These are phyloP conservation scores for Pythium chondricola DNA, from an alignment of 352 stramenopile species.

Conservation along the genomic window DNA sequence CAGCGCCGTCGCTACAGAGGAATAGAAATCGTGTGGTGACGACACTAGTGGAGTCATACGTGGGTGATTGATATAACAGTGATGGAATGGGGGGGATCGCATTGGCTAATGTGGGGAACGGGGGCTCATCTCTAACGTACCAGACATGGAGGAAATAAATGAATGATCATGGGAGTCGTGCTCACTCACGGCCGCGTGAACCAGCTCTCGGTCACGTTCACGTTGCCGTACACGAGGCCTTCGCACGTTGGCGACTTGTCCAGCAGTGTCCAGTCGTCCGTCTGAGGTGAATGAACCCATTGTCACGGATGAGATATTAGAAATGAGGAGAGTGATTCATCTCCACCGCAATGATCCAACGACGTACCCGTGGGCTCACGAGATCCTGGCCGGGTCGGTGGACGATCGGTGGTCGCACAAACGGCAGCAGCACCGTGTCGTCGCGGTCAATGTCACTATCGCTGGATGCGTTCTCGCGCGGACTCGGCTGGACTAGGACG, in stretches of 20 bases:
- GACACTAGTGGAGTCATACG: too few species aligned
- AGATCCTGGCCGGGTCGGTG: slow-evolving; percentile 24
- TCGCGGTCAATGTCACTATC: slow-evolving; percentile 33
- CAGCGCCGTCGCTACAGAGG: neutral
- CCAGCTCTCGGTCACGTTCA: slow-evolving; percentile 13
- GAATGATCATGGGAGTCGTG: neutral
- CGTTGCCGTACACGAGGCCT: slow-evolving; percentile 7
- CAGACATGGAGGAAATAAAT: slow-evolving; percentile 8
- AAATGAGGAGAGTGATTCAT: neutral
- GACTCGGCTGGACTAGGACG: neutral
- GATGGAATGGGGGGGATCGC: too few species aligned
- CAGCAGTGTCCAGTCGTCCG: slow-evolving; percentile 70
- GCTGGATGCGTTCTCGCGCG: neutral
- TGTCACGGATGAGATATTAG: too few species aligned
- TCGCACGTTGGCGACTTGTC: slow-evolving; percentile 77
- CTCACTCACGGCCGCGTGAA: slow-evolving; percentile 10
- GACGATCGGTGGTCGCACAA: slow-evolving; percentile 29
- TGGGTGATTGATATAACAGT: neutral
- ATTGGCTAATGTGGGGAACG: slow-evolving; percentile 3
- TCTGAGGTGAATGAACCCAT: too few species aligned
- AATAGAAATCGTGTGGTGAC: too few species aligned
- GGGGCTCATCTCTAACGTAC: slow-evolving; percentile 9
- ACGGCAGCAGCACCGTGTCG: slow-evolving; percentile 53
- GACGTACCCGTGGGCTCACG: slow-evolving; percentile 43
- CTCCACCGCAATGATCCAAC: neutral